Base-by-base conservation (phyloP, 108 stramenopile species). In the Cylindrotheca closterium region DNA sequence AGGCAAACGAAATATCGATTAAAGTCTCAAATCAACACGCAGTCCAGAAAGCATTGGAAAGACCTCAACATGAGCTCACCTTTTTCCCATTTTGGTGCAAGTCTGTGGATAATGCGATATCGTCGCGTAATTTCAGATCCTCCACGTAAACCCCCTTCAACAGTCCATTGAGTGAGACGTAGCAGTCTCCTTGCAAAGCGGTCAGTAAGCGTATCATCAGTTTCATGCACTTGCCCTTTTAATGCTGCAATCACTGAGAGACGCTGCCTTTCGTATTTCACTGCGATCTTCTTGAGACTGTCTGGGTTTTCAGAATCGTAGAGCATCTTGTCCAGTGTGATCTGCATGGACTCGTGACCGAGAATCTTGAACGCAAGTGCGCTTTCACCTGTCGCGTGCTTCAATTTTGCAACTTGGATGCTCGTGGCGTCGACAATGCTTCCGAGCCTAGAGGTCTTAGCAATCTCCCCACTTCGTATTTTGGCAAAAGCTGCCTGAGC, bases 71-170 rank as follows among this genome's bases (percentile, higher is more conserved):
- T 23, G 24, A 22, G 34, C 78, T 62, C 67, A 89, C 93, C 87
- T 76, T 89, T 80, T 60, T 92, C 95, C 87, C 84, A 91, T n/a
- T 75, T 55, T n/a, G 88, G 88, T 25, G 79, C 68, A 0, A 93
- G 61, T 47, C 70, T 73, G 21, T 83, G 65, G 2, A 89, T 74
- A 18, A 84, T 71, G 47, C 74, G 66, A 61, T 91, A 94, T 0
- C 92, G 71, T 19, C 69, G 37, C 27, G 80, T 78, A 27, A 94
- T 80, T 65, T 92, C 91, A 4, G 73, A 63, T 18, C 76, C 82
- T 30, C 79, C 77, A 64, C 86, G 81, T 45, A 96, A 57, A 0
- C 92, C 88, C 4, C 68, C 77, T 19, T 83, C 89, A 27, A 79
- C 85, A 47, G 86, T 83, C 91, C 95, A 96, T 26, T 80, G 77